Conservation (phyloP, 2,329 filamentous ascomycete species). For the Fusarium pseudocircinatum region DNA sequence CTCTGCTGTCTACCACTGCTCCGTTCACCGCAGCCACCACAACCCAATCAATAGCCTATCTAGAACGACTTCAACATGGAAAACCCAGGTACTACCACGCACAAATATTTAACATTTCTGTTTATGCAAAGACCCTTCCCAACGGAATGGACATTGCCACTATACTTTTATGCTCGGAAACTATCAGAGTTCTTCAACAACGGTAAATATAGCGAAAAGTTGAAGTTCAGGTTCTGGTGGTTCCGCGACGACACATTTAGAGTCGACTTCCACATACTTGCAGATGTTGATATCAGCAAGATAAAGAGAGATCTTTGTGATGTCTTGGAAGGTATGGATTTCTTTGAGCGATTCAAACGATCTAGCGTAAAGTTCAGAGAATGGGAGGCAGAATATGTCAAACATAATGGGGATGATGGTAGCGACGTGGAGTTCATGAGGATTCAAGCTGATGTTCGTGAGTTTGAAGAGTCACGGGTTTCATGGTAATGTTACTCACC, state of each 20-base stretch:
- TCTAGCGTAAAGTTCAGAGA: neutral
- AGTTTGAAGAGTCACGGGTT: neutral
- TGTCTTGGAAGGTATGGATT: neutral
- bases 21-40: neutral
- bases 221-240: neutral
- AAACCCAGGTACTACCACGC: no score
- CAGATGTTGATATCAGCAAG: neutral
- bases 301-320: neutral
- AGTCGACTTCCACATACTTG: neutral
- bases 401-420: neutral
- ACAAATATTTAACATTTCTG: neutral
- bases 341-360: neutral
- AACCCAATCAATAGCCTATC: neutral
- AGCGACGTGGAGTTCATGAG: neutral
- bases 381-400: neutral
- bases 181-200: neutral
- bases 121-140: neutral
- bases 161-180: neutral
- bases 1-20: neutral
- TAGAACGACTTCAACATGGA: neutral
- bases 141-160: neutral
- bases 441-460: neutral
- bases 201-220: neutral
- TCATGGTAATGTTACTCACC: no score
- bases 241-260: neutral